Base-by-base conservation (phyloP, 176 grass and related monocot genomes). In the Puccinellia tenuiflora region DNA sequence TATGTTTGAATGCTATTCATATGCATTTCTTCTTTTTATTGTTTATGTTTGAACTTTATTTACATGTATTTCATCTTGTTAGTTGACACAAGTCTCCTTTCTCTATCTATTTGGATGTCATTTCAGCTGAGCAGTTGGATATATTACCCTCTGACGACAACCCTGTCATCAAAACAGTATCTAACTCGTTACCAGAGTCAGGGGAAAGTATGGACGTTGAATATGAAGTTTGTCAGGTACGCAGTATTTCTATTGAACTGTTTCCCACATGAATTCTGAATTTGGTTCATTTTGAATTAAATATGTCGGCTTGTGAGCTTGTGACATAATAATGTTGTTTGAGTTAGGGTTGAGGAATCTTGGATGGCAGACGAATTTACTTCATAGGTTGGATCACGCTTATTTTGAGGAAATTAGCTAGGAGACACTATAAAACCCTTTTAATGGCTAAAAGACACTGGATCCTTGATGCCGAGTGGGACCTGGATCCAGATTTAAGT, bases 201-300 rank as follows among this genome's bases (percentile, higher is more conserved):
- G 87, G 47, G 53, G 90, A 92, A 84, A 68, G 31, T 70, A 77
- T 84, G 82, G 82, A 85, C 47, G 31, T 73, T 81, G 87, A 86
- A 73, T 30, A 77, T 76, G 87, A 87, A 48, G 80, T 16, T 84
- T 84, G 77, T 76, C 62, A 92, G 90, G 90, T 92, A 89, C 16
- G 51, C 34, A 66, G 16, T 52, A 50, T 77, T 48, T 45, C 54
- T 62, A 46, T 51, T 31, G 21, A 75, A 28, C 26, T 34, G 9
- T 35, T 51, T 15, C 40, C 42, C 20, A 55, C 64, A 30, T 77
- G 45, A 90, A 79, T 70, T 57, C 72, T 75, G 45, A 65, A 60
- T 75, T 75, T 48, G 21, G 13, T 61, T 50, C 13, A 17, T 43
- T 9, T 20, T 53, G 35, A 66, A 46, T 61, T n/a, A 37, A 84